These are phyloP conservation scores for Aspergillus diversus DNA, from an alignment of 495 filamentous ascomycete species.

Conservation along the genomic window DNA sequence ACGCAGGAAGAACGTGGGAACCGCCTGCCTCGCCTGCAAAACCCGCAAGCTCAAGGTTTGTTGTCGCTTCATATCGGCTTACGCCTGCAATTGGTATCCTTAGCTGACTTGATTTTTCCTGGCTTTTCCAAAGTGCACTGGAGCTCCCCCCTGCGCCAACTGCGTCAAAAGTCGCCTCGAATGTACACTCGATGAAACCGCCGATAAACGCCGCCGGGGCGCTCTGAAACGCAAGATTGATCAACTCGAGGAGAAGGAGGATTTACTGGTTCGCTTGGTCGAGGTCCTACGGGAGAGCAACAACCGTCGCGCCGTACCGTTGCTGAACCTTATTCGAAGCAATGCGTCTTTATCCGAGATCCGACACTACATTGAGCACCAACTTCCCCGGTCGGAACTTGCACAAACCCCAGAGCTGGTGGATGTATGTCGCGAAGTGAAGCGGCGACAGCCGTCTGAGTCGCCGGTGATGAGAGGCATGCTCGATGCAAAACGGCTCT, in stretches of 20 bases:
- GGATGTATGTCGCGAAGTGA: slow-evolving; percentile 25
- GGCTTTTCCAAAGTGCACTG: slow-evolving; percentile 32
- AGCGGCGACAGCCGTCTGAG: slow-evolving; percentile 21
- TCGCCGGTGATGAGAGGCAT: slow-evolving; percentile 26
- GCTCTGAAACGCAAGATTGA: slow-evolving; percentile 43
- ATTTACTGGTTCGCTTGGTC: slow-evolving; percentile 34
- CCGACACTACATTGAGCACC: slow-evolving; percentile 33
- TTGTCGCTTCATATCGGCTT: background rate
- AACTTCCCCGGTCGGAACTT: slow-evolving; percentile 29
- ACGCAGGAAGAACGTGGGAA: slow-evolving; percentile 31
- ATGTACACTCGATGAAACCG: slow-evolving; percentile 37
- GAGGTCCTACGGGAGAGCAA: slow-evolving; percentile 31
- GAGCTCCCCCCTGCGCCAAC: slow-evolving; percentile 35
- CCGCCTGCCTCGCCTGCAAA: slow-evolving; percentile 36
- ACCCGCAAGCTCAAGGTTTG: slow-evolving; percentile 35
- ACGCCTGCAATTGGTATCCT: background rate
- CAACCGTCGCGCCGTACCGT: slow-evolving; percentile 23
- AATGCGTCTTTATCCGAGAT: slow-evolving; percentile 38
- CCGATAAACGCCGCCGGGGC: slow-evolving; percentile 39
- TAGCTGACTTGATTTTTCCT: background rate
- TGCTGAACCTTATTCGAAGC: slow-evolving; percentile 42
- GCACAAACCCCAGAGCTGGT: slow-evolving; percentile 32
- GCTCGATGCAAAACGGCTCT: slow-evolving; percentile 28
- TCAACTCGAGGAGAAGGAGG: slow-evolving; percentile 34
- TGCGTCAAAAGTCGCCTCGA: slow-evolving; percentile 34